Evolutionary conservation across 78 protist genomes (phyloP).

Genomic region (Dictyostelium capitatum): DNA sequence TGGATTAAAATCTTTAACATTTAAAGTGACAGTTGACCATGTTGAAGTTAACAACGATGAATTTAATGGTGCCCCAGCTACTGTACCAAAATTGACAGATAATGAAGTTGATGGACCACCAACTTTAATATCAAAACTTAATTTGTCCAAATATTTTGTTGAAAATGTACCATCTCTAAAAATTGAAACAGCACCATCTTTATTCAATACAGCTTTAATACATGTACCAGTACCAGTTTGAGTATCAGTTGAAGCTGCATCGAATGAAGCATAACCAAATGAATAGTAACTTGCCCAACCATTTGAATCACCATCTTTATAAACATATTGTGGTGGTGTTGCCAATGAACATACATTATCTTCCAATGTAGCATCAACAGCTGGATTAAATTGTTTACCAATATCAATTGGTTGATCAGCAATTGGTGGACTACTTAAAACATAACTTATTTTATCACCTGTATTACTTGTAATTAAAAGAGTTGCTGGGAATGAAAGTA

Average conservation of each 20-base stretch:
- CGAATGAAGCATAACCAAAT: background rate
- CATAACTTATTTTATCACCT: background rate
- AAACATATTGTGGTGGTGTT: conserved; percentile 12
- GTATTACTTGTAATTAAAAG: conserved; percentile 1
- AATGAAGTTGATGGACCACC: background rate
- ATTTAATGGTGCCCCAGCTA: no score
- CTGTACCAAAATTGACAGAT: background rate
- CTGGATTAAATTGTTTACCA: conserved; percentile 31
- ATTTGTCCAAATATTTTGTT: conserved; percentile 17
- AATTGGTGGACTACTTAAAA: background rate
- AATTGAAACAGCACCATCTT: background rate
- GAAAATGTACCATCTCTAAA: conserved; percentile 50
- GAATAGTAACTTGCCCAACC: conserved; percentile 32
- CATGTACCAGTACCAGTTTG: background rate
- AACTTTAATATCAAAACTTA: background rate
- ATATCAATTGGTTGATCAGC: background rate
- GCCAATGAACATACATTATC: conserved; percentile 9
- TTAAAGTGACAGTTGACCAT: background rate
- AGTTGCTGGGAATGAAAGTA: conserved; percentile 48
- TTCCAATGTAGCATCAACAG: background rate
- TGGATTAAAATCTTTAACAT: background rate
- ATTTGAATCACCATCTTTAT: conserved; percentile 22
- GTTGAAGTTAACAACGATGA: background rate
- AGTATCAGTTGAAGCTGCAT: background rate
- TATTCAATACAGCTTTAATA: background rate